Conservation (phyloP, 1,284 basidiomycete species). For the Stygiomarasmius scandens region DNA sequence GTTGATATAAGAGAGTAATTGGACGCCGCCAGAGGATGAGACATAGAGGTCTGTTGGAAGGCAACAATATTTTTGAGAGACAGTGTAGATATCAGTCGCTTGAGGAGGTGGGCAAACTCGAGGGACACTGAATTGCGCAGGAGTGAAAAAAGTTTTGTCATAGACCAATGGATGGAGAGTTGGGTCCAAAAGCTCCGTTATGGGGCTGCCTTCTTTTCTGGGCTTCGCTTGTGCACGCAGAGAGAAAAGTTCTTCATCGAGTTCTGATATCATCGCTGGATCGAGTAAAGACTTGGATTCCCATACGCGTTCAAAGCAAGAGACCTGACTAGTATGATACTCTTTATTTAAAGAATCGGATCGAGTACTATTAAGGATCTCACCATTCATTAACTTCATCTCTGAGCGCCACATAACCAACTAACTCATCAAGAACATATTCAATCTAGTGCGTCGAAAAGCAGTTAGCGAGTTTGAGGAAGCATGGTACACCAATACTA, state of each 20-base stretch:
- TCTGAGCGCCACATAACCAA: conserved; percentile 46
- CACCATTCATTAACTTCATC: conserved; percentile 43
- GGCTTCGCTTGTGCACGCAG: conserved; percentile 25
- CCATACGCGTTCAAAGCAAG: conserved; percentile 60
- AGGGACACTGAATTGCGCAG: conserved; percentile 20
- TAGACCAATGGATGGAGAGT: conserved; percentile 47
- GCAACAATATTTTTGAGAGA: conserved; percentile 41
- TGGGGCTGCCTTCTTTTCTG: conserved; percentile 26
- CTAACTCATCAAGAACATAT: conserved; percentile 54
- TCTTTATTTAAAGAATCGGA: no score
- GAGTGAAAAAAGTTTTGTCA: conserved; percentile 39
- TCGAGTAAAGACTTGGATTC: conserved; percentile 38
- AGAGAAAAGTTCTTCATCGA: conserved; percentile 18
- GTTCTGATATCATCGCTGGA: conserved; percentile 6
- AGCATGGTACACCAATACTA: conserved; percentile 9
- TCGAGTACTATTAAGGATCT: conserved; percentile 16
- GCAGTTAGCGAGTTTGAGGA: not conserved
- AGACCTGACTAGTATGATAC: conserved; percentile 55
- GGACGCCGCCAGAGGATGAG: conserved; percentile 31
- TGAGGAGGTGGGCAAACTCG: conserved; percentile 30
- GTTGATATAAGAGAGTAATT: conserved; percentile 55
- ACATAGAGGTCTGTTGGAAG: conserved; percentile 51
- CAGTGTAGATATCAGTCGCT: conserved; percentile 36
- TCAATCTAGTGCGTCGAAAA: conserved; percentile 34
- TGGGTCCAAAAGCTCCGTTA: conserved; percentile 45